Evolutionary conservation across 805 yeast genomes (phyloP), one percentile per base, ranked within the genome.

Genomic region (Schizosaccharomyces osmophilus): DNA sequence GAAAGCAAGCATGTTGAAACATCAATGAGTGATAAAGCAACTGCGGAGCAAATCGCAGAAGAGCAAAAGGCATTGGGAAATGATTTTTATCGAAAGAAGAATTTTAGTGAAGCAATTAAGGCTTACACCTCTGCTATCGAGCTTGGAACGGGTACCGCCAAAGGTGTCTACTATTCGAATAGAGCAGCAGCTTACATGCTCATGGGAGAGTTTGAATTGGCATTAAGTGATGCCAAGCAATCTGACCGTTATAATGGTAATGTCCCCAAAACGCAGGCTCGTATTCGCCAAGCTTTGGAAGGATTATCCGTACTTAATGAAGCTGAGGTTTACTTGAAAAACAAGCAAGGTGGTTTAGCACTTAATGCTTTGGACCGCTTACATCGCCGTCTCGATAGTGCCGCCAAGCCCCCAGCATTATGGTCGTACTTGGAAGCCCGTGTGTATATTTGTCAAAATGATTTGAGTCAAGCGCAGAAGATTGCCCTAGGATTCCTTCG

Each of bases 101-200:
- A 70, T 63, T 74, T 73, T 64, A 55, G 73, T 3, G 67, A 67
- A 64, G 77, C 77, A 15, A 62, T 74, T 11, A 66, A 66, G 42
- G 57, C 32, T 31, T 65, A 65, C 61, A 48, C 65, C 32, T 43
- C 59, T 26, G 67, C 67, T 17, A 61, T 65, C 26, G 64, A 61
- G 29, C 26, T 29, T 29, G 60, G 48, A 22, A 62, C 65, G n/a
- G 75, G 69, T 59, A 73, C 74, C n/a, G 62, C 62, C 39, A 70
- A 68, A 61, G 68, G 75, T 2, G 66, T 69, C 9, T 69, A 71
- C 62, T 68, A 68, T 48, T 75, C 75, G 13, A 74, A 74, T 66
- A 65, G 77, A 42, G 63, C 70, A 15, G 73, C 74, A 67, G 76
- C 77, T 2, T 64, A 66, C 57, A 67, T 72, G 69, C 74, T 73